Evolutionary conservation across 371 early-diverging fungal species (phyloP), one percentile per base, ranked within the genome.

Genomic region (Mucor irregularis): DNA sequence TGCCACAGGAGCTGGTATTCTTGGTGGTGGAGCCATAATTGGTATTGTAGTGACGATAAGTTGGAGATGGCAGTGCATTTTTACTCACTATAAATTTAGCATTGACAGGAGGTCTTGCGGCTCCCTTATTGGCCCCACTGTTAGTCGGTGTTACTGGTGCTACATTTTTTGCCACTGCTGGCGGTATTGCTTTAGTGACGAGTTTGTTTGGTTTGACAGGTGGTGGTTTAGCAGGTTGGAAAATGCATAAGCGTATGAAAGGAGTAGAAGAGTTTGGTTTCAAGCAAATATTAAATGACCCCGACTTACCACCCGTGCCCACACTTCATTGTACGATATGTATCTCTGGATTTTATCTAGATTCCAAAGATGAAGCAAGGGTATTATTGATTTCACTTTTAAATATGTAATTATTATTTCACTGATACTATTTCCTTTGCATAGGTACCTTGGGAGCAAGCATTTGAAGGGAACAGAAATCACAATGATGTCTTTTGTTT

Each of bases 21-120:
- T 83, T 16, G 86, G 81, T 16, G 88, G 88, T 30, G 88, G 84
- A 7, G 82, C 86, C 2, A 71, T 85, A 1, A 83, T 88, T 54
- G 87, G 85, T 53, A 71, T 58, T 17, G 25, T 14, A 25, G 19
- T 10, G 24, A 26, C 1, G 30, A 17, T 37, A 17, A 21, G 13
- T 11, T 55, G 3, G 33, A 48, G 21, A 6, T 24, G 28, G 2
- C 29, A 35, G n/a, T 8, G 13, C 17, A 37, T 51, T 21, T 43
- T 31, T 19, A 45, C 10, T 11, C 17, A n/a, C 16, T 28, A 6
- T 11, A 26, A 11, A 16, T 42, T 43, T 48, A 74, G 77, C 78
- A 4, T 53, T 88, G 47, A 86, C 88, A 0, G 88, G 88, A 19
- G 88, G 88, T 21, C 53, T 88, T 37, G 88, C 88, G 4, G 86